Evolutionary conservation across 768 basidiomycete species (phyloP), one percentile per base, ranked within the genome.

Genomic region (Kockovaella imperatae): DNA sequence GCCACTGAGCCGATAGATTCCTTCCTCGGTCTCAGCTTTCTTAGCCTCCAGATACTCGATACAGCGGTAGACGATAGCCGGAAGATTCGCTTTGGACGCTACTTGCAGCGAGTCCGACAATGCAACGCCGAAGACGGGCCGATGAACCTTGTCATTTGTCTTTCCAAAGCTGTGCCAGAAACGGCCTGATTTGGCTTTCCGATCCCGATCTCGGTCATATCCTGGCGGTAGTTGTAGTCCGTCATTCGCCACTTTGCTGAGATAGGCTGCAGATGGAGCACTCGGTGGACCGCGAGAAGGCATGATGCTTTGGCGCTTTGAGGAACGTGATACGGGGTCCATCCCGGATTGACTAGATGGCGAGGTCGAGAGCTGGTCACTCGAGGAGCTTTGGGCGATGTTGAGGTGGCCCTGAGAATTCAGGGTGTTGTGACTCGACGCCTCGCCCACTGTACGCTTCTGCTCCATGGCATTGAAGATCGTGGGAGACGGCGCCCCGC

Each of bases 21-120:
- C 95, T 72, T 99, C 95, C 65, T 99, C 95, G 57, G 86, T 82
- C 53, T 96, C 87, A 18, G 95, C 93, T 68, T 86, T 79, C 75
- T 91, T 91, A 17, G 81, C 79, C 74, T 97, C 88, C 47, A 99
- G 75, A 73, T 93, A 99, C 65, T 95, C 83, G 57, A 99, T 91
- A 57, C 84, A 86, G 45, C 95, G 81, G 76, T 91, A 99, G 28
- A 95, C 83, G 59, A 96, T 84, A 5, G 93, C 87, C 3, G 95
- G 95, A 18, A 99, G 76, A 59, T 84, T 83, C 44, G 84, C 90
- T 47, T 96, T 87, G 64, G 87, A 80, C 15, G 87, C 84, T 21
- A 97, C 80, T 1, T 87, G 83, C 26, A 99, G 77, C 1, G 89
- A 83, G 49, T 96, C 90, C 49, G 86, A 80, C 35, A 99, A 70